Base-by-base conservation (phyloP, 257 asterid genomes). In the Scutellaria baicalensis region DNA sequence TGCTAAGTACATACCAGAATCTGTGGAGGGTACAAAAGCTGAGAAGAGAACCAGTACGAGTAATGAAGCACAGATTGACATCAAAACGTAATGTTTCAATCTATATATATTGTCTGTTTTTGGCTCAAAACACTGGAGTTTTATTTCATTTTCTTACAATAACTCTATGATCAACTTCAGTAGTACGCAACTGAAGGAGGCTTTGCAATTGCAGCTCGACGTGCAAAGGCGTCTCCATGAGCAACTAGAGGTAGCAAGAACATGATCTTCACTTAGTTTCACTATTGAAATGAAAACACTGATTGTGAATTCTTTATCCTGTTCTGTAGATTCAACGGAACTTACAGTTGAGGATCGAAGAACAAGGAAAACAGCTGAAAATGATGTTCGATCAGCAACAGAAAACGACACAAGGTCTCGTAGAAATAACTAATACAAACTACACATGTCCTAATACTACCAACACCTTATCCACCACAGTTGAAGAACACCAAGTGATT, bases 221-320 rank as follows among this genome's bases (percentile, higher is more conserved):
- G 96, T 89, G 62, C 98, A 92, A 63, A 81, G 79, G 73, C 89
- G 82, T 6, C 98, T 92, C 51, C 96, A 92, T 13, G 98, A 92
- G 79, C 98, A 92, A 73, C 79, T 92, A 61, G 97, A 89, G 92
- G 98, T 92, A 80, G 43, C 47, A 17, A 6, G 14, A 39, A 14
- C 33, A 6, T 38, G 35, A 21, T 16, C 40, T 10, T 23, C 43
- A 31, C 12, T 27, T 6, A 9, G 17, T 31, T 57, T 57, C n/a
- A 27, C 27, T 35, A n/a, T 1, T 43, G 49, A n/a, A 45, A 6
- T 58, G 1, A 47, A 13, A 9, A 50, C 11, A 12, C 51, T 33
- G 17, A 55, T 20, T 23, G 21, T 44, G 4, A n/a, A n/a, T 60
- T 12, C 9, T 65, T 21, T 2, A 51, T 48, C 50, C 27, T 40